phyloP scores from a whole-genome alignment of 805 yeast genomes.

The Yarrowia sp. region DNA sequence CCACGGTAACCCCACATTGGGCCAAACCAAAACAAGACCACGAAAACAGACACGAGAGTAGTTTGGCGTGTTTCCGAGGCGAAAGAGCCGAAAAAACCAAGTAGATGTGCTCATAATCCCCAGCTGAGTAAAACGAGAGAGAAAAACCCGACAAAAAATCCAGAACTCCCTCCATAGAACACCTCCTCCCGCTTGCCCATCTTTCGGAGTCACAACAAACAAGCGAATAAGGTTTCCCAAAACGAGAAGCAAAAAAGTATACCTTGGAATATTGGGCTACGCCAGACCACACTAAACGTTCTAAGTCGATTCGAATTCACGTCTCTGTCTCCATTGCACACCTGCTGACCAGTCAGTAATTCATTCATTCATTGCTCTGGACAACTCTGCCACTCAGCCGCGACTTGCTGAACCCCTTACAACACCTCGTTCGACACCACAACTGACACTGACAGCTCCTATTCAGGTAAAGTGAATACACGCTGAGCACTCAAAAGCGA shows the following conservation, averaged over 20 bases:
- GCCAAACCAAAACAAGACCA: constrained; percentile 15
- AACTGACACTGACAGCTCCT: neutral
- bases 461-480: neutral
- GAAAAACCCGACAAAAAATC: no score
- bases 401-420: no score
- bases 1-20: constrained; percentile 9
- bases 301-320: neutral
- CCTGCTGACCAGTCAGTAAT: neutral
- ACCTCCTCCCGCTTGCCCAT: neutral
- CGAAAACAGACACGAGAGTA: constrained; percentile 10
- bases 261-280: neutral
- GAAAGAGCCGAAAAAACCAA: neutral
- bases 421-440: no score
- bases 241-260: neutral
- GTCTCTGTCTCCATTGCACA: neutral
- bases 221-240: neutral
- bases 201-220: constrained; percentile 19
- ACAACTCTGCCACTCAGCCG: no score
- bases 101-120: no score
- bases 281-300: no score
- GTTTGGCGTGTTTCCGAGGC: neutral
- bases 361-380: constrained; percentile 1
- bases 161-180: neutral
- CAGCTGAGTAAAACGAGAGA: no score
- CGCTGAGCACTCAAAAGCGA: neutral